A percentile compares a stretch with the other conserved stretches of the same genome.
Conservation (phyloP, 163 green algal genomes). For the Scenedesmus sp. region DNA sequence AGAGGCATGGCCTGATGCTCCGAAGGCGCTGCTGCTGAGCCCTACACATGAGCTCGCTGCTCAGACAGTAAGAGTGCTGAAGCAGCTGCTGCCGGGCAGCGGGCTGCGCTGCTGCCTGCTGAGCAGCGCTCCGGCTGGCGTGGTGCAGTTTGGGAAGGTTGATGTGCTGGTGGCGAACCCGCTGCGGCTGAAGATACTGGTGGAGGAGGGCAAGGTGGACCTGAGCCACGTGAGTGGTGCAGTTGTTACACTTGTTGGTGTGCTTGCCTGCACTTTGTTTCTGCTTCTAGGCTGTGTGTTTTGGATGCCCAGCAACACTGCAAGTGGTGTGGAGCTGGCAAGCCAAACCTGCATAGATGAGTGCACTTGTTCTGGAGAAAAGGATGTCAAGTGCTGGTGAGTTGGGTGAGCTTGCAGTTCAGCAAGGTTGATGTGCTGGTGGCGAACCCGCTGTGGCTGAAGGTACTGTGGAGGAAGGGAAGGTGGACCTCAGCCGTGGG, state of each 20-base stretch:
- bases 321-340: neutral
- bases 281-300: too few species aligned
- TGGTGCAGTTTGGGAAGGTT: slow-evolving; percentile 73
- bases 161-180: slow-evolving; percentile 95
- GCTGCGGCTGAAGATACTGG: slow-evolving; percentile 75
- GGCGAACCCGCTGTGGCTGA: slow-evolving; percentile 86
- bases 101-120: slow-evolving; percentile 80
- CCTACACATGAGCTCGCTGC: slow-evolving; percentile 91
- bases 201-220: slow-evolving; percentile 67
- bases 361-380: neutral
- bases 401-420: slow-evolving; percentile 49
- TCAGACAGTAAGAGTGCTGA: slow-evolving; percentile 70
- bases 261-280: neutral
- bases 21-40: slow-evolving; percentile 80
- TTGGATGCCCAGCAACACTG: neutral
- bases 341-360: neutral
- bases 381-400: neutral
- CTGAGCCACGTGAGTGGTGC: slow-evolving; percentile 66
- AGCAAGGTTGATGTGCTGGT: slow-evolving; percentile 89
- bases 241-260: slow-evolving; percentile 24
- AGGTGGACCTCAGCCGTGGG: slow-evolving; percentile 62
- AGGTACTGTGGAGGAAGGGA: slow-evolving; percentile 59
- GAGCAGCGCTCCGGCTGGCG: slow-evolving; percentile 50
- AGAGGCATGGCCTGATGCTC: slow-evolving; percentile 50
- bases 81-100: slow-evolving; percentile 76